A percentile compares a stretch with the other conserved stretches of the same genome.
Evolutionary conservation across 441 rosid genomes (phyloP).

Genomic region (Erysimum cheiri): DNA sequence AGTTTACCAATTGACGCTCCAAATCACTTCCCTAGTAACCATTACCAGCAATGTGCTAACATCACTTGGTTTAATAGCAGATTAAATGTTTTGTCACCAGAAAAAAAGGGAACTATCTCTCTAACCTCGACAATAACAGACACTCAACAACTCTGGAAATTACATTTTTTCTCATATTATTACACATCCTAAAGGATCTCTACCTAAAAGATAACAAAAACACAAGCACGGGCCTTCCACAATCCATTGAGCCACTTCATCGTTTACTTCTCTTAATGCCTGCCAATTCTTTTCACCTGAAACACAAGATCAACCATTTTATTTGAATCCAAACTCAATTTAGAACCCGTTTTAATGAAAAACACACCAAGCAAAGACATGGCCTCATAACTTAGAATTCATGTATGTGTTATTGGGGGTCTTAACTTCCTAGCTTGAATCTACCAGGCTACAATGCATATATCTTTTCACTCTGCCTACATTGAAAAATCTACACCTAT

Average conservation of each 20-base stretch:
- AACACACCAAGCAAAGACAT: not conserved
- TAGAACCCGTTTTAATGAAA: not conserved
- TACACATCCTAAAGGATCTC: slow-evolving; percentile 28
- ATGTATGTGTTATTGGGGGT: slow-evolving; percentile 12
- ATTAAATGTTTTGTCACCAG: not conserved
- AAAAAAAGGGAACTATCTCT: not conserved
- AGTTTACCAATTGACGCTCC: not conserved
- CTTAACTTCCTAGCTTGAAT: slow-evolving; percentile 14
- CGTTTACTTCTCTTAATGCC: slow-evolving; percentile 26
- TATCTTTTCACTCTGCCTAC: not conserved
- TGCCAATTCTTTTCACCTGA: slow-evolving; percentile 32
- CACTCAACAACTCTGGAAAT: slow-evolving; percentile 3
- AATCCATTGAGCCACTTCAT: slow-evolving; percentile 23
- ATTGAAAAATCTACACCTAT: not conserved
- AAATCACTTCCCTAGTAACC: not conserved
- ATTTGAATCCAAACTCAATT: slow-evolving; percentile 3
- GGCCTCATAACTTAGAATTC: not conserved
- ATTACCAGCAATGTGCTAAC: not conserved
- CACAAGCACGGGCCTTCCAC: slow-evolving; percentile 30
- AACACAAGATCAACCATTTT: slow-evolving; percentile 14
- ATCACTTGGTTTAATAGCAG: slow-evolving; percentile 10
- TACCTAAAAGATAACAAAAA: slow-evolving; percentile 20
- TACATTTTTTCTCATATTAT: slow-evolving; percentile 9
- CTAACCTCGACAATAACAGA: slow-evolving; percentile 5
- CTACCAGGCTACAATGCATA: not conserved